Evolutionary conservation across 75 land plant species (phyloP).

Genomic region (Chamaecyparis obtusa): DNA sequence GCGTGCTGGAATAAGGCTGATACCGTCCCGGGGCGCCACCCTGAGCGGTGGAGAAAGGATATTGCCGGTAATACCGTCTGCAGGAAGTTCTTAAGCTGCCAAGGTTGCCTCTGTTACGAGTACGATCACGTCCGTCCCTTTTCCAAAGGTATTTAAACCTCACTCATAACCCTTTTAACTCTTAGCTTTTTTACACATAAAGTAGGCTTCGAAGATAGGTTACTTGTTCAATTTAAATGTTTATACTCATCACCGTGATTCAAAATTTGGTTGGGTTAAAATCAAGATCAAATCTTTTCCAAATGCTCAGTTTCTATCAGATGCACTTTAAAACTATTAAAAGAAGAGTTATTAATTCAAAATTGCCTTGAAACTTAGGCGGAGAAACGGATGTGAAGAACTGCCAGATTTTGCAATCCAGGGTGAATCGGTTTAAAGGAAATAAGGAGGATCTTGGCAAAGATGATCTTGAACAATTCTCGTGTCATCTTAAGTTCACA

Average conservation of each 20-base stretch:
- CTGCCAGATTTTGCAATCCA: slow-evolving; percentile 95
- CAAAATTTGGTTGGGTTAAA: neutral
- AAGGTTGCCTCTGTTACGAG: slow-evolving; percentile 93
- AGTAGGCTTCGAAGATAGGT: neutral
- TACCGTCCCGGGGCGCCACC: slow-evolving; percentile 86
- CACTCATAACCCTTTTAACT: neutral
- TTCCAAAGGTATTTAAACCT: slow-evolving; percentile 71
- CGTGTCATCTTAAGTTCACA: slow-evolving; percentile 88
- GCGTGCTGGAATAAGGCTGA: slow-evolving; percentile 86
- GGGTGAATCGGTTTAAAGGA: slow-evolving; percentile 88
- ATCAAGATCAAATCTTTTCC: neutral
- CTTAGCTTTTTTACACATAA: neutral
- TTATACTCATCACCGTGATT: neutral
- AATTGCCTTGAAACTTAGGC: slow-evolving; percentile 39
- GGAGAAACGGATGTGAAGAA: slow-evolving; percentile 83
- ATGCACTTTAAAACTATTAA: neutral
- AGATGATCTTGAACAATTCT: slow-evolving; percentile 57
- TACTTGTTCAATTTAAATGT: neutral
- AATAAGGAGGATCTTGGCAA: slow-evolving; percentile 58
- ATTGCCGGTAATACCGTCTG: slow-evolving; percentile 87
- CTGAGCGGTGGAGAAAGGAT: slow-evolving; percentile 93
- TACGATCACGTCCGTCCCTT: slow-evolving; percentile 92
- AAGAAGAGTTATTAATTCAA: neutral
- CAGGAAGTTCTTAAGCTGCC: slow-evolving; percentile 79
- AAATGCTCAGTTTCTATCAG: neutral